Base-by-base conservation (phyloP, 164 flowering plant genomes). In the Platanus orientalis region DNA sequence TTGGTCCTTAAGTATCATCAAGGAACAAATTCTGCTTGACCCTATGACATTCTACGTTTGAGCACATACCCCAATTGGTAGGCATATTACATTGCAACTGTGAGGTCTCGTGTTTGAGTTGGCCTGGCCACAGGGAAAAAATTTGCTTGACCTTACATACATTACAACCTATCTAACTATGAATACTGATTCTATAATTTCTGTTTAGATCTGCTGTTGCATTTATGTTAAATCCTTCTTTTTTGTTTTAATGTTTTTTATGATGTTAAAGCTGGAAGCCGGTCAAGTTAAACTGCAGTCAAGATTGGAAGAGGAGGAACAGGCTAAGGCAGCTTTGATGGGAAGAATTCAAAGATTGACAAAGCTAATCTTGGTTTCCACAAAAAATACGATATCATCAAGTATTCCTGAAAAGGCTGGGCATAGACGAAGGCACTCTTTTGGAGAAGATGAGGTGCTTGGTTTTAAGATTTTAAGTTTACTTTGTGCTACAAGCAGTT, bases 281-380 rank as follows among this genome's bases (percentile, higher is more conserved):
- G 95, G 94, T 60, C 95, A 90, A 70, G 81, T 85, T 53, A 86
- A 90, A 75, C 61, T 89, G 61, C 93, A 83, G 70, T 88, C 97
- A 66, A 79, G 93, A 76, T 71, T 89, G 75, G 97, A 91, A 69
- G 96, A 91, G 70, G 97, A 91, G 75, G 97, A 91, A 71, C 80
- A 91, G 72, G 96, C 85, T 19, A 91, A 91, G 75, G 91, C 88
- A 60, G 97, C 97, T 71, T 69, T 91, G 65, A 78, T 89, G 93
- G 88, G 96, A 67, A 80, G 97, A 76, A 91, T 91, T 73, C 96
- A 91, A 67, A 79, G 90, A 53, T 68, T 91, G 75, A 91, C 97
- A 27, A 91, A 91, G 68, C 71, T 91, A 25, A 91, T 91, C 54
- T 76, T 91, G 76, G 96, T 91, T 61, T 91, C 97, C 17, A 85